These are phyloP conservation scores for Geum urbanum DNA, from an alignment of 306 rosid species.

Conservation along the genomic window DNA sequence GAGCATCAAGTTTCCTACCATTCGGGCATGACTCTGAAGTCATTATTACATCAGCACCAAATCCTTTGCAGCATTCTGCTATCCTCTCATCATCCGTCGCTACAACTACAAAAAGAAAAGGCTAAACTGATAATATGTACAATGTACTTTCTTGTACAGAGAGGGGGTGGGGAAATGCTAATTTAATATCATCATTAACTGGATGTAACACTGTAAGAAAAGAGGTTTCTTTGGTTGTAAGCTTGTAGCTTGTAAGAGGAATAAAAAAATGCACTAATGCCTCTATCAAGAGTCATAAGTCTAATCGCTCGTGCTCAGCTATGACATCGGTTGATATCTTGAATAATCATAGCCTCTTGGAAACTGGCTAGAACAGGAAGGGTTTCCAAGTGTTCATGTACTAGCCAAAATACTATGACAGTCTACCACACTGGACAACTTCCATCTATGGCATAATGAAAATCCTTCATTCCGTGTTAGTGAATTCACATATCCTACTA, in stretches of 20 bases:
- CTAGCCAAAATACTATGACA: not conserved
- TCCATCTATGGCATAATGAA: not conserved
- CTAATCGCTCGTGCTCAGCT: not conserved
- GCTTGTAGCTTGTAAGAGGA: not conserved
- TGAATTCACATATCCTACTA: not conserved
- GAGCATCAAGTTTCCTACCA: constrained; percentile 42
- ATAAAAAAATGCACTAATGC: not conserved
- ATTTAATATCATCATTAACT: not conserved
- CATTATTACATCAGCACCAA: constrained; percentile 94
- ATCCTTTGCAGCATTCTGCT: constrained; percentile 78
- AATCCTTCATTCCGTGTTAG: not conserved
- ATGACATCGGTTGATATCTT: not conserved
- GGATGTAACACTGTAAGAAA: not conserved
- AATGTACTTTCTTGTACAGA: not conserved
- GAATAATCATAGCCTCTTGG: too few species aligned
- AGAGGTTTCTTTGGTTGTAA: not conserved
- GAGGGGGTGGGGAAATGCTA: not conserved
- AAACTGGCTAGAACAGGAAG: not conserved
- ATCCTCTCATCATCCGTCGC: constrained; percentile 90
- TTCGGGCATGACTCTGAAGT: constrained; percentile 83
- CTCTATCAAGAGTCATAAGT: not conserved
- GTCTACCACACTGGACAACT: not conserved
- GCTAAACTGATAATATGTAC: not conserved
- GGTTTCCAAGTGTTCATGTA: not conserved
- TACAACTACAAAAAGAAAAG: constrained; percentile 54